phyloP scores from a whole-genome alignment of 306 rosid species.

The Inga laurina region DNA sequence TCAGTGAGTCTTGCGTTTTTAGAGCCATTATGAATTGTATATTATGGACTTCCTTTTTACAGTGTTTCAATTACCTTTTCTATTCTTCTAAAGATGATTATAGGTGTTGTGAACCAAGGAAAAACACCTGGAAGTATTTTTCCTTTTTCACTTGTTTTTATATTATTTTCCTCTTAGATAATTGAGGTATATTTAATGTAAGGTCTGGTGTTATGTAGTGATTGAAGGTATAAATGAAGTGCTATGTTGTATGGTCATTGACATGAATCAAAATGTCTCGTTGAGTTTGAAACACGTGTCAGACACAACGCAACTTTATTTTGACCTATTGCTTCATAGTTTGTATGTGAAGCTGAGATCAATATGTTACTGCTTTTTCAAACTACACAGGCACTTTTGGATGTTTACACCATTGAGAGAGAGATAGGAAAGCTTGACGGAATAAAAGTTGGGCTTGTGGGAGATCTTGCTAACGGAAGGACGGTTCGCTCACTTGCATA shows the following conservation, averaged over 20 bases:
- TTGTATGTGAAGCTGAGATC: neutral
- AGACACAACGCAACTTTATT: neutral
- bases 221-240: constrained; percentile 10
- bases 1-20: constrained; percentile 1
- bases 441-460: constrained; percentile 78
- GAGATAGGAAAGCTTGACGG: constrained; percentile 80
- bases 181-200: constrained; percentile 7
- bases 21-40: constrained; percentile 12
- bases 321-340: neutral
- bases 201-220: constrained; percentile 9
- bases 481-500: constrained; percentile 88
- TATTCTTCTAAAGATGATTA: constrained; percentile 9
- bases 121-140: neutral
- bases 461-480: constrained; percentile 92
- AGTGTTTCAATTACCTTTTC: constrained; percentile 1
- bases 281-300: neutral
- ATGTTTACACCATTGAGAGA: constrained; percentile 79
- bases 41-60: neutral
- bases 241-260: neutral
- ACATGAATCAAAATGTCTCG: neutral
- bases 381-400: constrained; percentile 74
- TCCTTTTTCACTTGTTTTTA: neutral
- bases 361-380: constrained; percentile 17
- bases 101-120: neutral
- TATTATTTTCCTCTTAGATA: neutral